Evolutionary conservation across 1,139 yeast genomes (phyloP), one percentile per base, ranked within the genome.

Genomic region (Saccharomycopsis hybrid): DNA sequence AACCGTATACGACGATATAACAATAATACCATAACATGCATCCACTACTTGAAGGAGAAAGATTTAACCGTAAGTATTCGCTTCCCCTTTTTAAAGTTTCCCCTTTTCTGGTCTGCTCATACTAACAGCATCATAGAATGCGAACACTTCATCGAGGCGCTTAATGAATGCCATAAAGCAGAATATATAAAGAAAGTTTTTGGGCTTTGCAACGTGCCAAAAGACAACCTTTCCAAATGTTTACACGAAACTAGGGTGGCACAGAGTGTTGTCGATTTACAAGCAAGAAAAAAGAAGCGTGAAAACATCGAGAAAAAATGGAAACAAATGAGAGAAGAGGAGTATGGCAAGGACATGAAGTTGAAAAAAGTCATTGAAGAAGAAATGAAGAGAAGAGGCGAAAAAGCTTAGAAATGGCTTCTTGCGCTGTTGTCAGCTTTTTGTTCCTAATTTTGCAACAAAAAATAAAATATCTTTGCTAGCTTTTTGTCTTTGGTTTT

Each of bases 181-280:
- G 85, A 82, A 53, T 85, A 82, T 58, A 60, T 85, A 56, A 76
- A 78, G 59, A 80, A 85, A 62, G 82, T 87, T n/a, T 70, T 87
- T 58, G 97, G 97, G 38, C 71, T 78, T 57, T 92, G 98, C 68
- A 88, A 88, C 65, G 82, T 82, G 55, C 84, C 85, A 60, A 89
- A 89, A 62, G 87, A 85, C 55, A 90, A 85, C 53, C 72, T 92
- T 47, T 68, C 84, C 44, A 71, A 78, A 62, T 92, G 98, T 66
- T 72, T 92, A 41, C 94, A 88, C 61, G 78, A 78, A 53, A 85
- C 94, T 13, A 76, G 97, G 63, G 64, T 81, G 43, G 82, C 82
- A 52, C 82, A 88, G 52, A 78, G 80, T 46, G 53, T 51, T n/a
- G 77, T 74, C 33, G 77, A 86, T 60, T 80, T 85, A 50, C 62